Evolutionary conservation across 2,329 filamentous ascomycete genomes (phyloP).

Genomic region (Hymenoscyphus repandus): DNA sequence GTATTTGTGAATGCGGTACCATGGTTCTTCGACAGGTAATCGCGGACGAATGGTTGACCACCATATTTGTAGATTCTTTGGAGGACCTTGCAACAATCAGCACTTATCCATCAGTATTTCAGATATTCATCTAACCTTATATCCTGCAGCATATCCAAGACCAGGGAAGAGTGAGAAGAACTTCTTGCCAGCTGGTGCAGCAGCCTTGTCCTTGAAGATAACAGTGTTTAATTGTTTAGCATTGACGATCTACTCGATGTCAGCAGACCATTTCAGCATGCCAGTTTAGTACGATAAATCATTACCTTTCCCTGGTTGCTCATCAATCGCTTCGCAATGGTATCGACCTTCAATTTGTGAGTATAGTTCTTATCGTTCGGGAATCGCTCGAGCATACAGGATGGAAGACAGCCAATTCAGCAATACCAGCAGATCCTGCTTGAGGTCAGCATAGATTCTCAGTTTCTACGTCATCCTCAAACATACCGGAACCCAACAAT

Average conservation of each 20-base stretch:
- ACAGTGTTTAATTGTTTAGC: conserved; percentile 73
- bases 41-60: conserved; percentile 89
- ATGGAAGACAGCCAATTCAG: conserved; percentile 89
- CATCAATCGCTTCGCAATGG: conserved; percentile 98
- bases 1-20: conserved; percentile 77
- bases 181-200: conserved; percentile 64
- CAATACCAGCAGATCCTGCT: conserved; percentile 83
- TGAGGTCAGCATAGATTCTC: conserved; percentile 12
- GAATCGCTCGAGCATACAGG: conserved; percentile 50
- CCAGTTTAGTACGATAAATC: background rate
- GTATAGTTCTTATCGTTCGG: conserved; percentile 13
- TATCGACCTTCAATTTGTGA: conserved; percentile 69
- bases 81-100: conserved; percentile 52
- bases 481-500: conserved; percentile 81
- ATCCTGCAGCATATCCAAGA: conserved; percentile 93
- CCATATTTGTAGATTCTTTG: conserved; percentile 99
- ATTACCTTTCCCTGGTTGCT: conserved; percentile 79
- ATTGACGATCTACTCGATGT: conserved; percentile 45
- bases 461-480: background rate
- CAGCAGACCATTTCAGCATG: background rate
- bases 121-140: conserved; percentile 61
- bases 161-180: conserved; percentile 96
- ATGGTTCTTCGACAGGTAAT: conserved; percentile 78
- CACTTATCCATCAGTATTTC: background rate
- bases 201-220: conserved; percentile 87